Conservation (phyloP, 768 basidiomycete genomes). For the Cystofilobasidium macerans region DNA sequence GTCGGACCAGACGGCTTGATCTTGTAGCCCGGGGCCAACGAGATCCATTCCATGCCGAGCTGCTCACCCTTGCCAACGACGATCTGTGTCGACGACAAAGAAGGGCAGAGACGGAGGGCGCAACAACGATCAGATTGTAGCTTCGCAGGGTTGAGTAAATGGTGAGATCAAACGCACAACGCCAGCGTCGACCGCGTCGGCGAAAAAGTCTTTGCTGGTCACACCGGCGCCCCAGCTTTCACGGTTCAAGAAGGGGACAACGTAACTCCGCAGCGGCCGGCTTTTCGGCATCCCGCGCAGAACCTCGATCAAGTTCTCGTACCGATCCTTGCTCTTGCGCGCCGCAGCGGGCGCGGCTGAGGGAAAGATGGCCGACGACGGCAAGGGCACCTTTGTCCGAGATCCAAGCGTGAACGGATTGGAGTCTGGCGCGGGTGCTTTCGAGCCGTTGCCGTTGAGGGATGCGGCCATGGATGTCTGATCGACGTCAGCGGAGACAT, state of each 20-base stretch:
- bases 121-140: too few relatives aligned
- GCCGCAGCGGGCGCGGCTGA: background rate
- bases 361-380: background rate
- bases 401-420: background rate
- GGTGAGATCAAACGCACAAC: background rate
- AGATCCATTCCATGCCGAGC: conserved; percentile 21
- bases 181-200: conserved; percentile 3
- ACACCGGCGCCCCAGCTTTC: background rate
- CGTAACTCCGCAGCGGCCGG: background rate
- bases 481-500: background rate
- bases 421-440: background rate
- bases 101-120: too few relatives aligned
- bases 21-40: background rate
- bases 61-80: conserved; percentile 9
- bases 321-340: background rate
- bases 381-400: background rate
- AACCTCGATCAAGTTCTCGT: background rate
- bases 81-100: background rate
- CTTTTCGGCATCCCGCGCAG: background rate
- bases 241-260: background rate
- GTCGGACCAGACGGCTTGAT: background rate
- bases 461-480: background rate
- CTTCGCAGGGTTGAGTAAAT: background rate
- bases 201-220: background rate
- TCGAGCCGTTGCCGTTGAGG: too few relatives aligned